A percentile compares a stretch with the other conserved stretches of the same genome.
Evolutionary conservation across 2,329 filamentous ascomycete genomes (phyloP).

Genomic region (Elsinoe arachidis): DNA sequence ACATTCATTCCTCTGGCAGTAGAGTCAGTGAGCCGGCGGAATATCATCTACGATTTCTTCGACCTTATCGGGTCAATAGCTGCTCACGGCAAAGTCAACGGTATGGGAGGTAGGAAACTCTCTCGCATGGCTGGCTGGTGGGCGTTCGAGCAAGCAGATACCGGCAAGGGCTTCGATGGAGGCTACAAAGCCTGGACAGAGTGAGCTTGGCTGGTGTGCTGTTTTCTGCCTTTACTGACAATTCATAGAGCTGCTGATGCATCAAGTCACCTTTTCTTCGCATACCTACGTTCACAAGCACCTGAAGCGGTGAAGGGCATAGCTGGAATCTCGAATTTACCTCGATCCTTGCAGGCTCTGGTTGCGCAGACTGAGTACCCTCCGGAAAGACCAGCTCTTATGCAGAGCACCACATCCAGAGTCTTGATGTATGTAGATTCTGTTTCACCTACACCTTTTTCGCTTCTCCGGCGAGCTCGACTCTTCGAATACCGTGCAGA

Average conservation of each 20-base stretch:
- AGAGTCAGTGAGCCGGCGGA: constrained; percentile 73
- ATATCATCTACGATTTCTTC: constrained; percentile 94
- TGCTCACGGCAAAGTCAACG: constrained; percentile 87
- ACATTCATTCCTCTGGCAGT: constrained; percentile 94
- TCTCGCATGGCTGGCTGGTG: constrained; percentile 97
- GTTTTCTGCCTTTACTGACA: constrained; percentile 9
- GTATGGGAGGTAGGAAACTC: constrained; percentile 83
- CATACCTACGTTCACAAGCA: constrained; percentile 81
- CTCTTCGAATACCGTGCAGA: constrained; percentile 93
- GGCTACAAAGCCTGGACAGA: constrained; percentile 83
- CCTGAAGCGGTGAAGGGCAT: constrained; percentile 63
- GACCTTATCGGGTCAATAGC: constrained; percentile 85
- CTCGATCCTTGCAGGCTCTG: constrained; percentile 82
- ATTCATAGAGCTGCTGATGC: constrained; percentile 73
- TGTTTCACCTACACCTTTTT: constrained; percentile 89
- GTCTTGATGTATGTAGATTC: constrained; percentile 95
- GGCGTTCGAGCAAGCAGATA: constrained; percentile 88
- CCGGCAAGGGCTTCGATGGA: constrained; percentile 84
- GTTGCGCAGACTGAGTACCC: constrained; percentile 92
- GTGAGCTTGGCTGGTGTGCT: constrained; percentile 40
- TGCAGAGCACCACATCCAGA: constrained; percentile 74
- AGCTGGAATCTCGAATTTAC: constrained; percentile 74
- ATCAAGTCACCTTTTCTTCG: constrained; percentile 94
- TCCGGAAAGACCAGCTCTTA: constrained; percentile 64
- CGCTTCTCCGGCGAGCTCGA: constrained; percentile 78